Base-by-base conservation (phyloP, 768 basidiomycete genomes). In the Dioszegia hungarica region DNA sequence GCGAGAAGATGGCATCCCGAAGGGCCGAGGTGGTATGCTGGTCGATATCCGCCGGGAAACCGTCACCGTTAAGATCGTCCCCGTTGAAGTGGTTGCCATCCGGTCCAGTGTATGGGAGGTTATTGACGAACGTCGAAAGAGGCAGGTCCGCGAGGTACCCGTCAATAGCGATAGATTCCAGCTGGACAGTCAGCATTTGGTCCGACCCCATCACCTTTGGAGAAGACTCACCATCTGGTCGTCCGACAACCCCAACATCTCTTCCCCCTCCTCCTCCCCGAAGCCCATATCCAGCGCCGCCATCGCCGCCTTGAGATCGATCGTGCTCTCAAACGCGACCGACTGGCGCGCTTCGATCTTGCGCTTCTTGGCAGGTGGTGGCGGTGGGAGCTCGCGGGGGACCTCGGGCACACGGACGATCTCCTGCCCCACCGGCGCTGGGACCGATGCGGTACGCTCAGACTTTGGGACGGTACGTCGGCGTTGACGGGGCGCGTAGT, bases 121-220 rank as follows among this genome's bases (percentile, higher is more conserved):
- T 73, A 38, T 66, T 66, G 25, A 67, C 66, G 50, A 68, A 73
- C 2, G 62, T 65, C 8, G 63, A 62, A 3, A 73, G 52, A 1
- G 71, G 71, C 4, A 73, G 60, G 43, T 73, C 71, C 31, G 71
- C 71, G 9, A 73, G 64, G 52, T 73, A 73, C 1, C 71, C 71
- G 34, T 73, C 71, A 20, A 73, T 66, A 6, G 68, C 68, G 29
- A 73, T 64, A 22, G 66, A 67, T 56, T 73, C 71, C 39, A 73
- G 61, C 70, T 72, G 46, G 5, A 41, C 8, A 9, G 20, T 31
- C 27, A 54, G 20, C 44, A 43, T 20, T 58, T n/a, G n/a, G 48
- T 33, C 2, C 47, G 38, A 37, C 52, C 12, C n/a, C n/a, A n/a
- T n/a, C n/a, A n/a, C n/a, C n/a, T n/a, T n/a, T n/a, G n/a, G n/a